Base-by-base conservation (phyloP, 805 yeast genomes). In the Blastobotrys parvus region DNA sequence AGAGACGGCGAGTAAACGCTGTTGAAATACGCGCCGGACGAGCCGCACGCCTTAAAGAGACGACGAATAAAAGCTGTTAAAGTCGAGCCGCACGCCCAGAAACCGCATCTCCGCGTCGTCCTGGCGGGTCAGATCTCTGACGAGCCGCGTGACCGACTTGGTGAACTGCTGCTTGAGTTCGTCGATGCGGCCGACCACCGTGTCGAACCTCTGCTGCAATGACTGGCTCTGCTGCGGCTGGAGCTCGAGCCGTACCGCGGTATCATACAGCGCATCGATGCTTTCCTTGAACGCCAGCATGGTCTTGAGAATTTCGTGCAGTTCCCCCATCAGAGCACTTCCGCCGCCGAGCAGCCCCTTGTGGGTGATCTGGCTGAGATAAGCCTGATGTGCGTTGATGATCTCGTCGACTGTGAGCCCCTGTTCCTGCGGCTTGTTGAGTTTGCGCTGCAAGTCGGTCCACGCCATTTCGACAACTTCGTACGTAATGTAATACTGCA, bases 391-490 rank as follows among this genome's bases (percentile, higher is more conserved):
- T 4, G 60, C 59, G 6, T 44, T 49, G 19, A 58, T 57, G 35
- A 64, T 53, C 33, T 60, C 60, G 46, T 64, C 67, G 17, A 65
- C 57, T 2, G 67, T 61, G 4, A 53, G 50, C 13, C 47, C 43
- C 38, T 49, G 43, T n/a, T 35, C 33, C 20, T 19, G 33, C n/a
- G n/a, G n/a, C n/a, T n/a, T n/a, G n/a, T n/a, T n/a, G 23, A 64
- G 52, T 35, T 51, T 52, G 6, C 31, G 31, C 34, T 55, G 54
- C 33, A 62, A 36, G 38, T 53, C 43, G 3, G 48, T 39, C 69
- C 71, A 67, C n/a, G 63, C 57, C 33, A 59, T 51, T 39, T 60
- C 69, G 20, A 67, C 56, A 17, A 67, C 66, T 40, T 60, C 63
- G 43, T 58, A 60, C 23, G 61, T 57, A 15, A 65, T 48, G 41